Evolutionary conservation across 306 rosid genomes (phyloP), one percentile per base, ranked within the genome.

Genomic region (Acacia confusa): DNA sequence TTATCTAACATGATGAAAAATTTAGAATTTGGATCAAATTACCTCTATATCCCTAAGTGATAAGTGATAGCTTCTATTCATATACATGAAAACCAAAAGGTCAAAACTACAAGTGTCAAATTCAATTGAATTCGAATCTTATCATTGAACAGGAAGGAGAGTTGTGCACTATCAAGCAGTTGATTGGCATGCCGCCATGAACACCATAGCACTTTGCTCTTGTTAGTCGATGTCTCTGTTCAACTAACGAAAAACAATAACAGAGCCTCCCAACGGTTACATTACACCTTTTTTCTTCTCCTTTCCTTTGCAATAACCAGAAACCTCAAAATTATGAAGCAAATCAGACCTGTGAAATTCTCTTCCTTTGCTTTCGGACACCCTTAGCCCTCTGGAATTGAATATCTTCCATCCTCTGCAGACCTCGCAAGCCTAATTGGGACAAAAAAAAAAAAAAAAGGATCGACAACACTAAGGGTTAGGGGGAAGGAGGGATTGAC

Each of bases 321-420:
- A 68, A 68, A 78, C 34, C 67, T 48, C 30, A 1, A 78, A 65
- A 71, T 44, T 47, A 72, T 61, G 82, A 81, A 48, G 60, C 78
- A 79, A 82, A 88, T 87, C 6, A 86, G 89, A 88, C 92, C 89
- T 88, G 88, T 84, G 81, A 87, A 57, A 80, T 78, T 81, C 70
- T 82, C 41, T 79, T 78, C 95, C 92, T 82, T 67, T 55, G 52
- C 80, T 88, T 84, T 86, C 86, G 92, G 92, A 32, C 34, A 53
- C 71, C 70, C 10, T 44, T 13, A 60, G 41, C 32, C 20, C 63
- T 11, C 20, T 34, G 58, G 25, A 24, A 25, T 25, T 25, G 32
- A 19, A 68, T 65, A 74, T 66, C 82, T 72, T 76, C 78, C 76
- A 69, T 79, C 76, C 72, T 45, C 94, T 88, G 86, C 72, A 77